Evolutionary conservation across 1,139 yeast species (phyloP), one percentile per base, ranked within the genome.

Genomic region (Kurtzmaniella quercitrusa): DNA sequence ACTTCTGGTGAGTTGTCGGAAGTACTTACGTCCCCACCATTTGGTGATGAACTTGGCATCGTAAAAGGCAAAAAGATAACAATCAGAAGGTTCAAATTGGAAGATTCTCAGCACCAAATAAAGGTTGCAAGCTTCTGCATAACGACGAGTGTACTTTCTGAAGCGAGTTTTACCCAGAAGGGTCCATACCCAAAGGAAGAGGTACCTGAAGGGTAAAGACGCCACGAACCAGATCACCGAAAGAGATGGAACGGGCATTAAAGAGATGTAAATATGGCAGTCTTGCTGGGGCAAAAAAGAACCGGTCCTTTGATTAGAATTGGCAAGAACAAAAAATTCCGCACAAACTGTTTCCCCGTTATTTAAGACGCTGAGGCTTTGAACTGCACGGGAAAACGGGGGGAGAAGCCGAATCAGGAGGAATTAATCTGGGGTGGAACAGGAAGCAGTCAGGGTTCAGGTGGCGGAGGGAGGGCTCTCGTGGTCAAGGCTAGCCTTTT

Each of bases 31-130:
- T 19, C 34, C 29, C 14, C 38, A 17, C 10, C 25, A 25, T 2
- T 16, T 18, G 25, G 29, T 11, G 8, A 41, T 41, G 9, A 34
- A 25, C 11, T 18, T 33, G 19, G 39, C 41, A 3, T 41, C 25
- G 19, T 43, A 43, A 15, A 31, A 18, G 27, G 46, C 29, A 18
- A 43, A 39, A 23, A 31, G 38, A 10, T 21, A 31, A 12, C 37
- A n/a, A 12, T 43, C 46, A 12, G 23, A 18, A 19, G 38, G 38
- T 11, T 19, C 25, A 19, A 36, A 36, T 5, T 19, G 15, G 27
- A 36, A 36, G 15, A 36, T 36, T 7, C 21, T 36, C 25, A 21
- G 17, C 10, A 36, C 21, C 27, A 36, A 19, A 7, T 19, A 18
- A 19, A 36, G 25, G 25, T 36, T 36, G 16, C 15, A 19, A 3